A percentile compares a stretch with the other conserved stretches of the same genome.
phyloP scores from a whole-genome alignment of 768 basidiomycete species.

The Macrolepiota fuliginosa region DNA sequence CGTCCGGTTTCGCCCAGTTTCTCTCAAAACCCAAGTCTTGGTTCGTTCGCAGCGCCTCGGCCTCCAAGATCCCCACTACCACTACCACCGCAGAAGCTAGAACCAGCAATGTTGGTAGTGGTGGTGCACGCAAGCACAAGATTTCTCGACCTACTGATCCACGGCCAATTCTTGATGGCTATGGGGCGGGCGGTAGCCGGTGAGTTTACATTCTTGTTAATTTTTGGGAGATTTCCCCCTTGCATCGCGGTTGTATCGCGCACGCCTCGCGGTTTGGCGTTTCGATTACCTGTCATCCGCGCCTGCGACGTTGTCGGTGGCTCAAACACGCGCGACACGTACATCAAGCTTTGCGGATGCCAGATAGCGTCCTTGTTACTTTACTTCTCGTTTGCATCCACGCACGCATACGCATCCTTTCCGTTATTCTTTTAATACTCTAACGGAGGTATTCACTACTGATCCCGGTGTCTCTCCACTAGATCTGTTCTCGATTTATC shows the following conservation, averaged over 20 bases:
- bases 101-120: constrained; percentile 35
- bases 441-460: background rate
- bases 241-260: background rate
- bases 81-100: constrained; percentile 42
- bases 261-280: background rate
- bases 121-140: constrained; percentile 58
- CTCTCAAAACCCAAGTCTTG: constrained; percentile 69
- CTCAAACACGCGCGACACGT: background rate
- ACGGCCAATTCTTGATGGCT: constrained; percentile 66
- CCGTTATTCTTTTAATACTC: background rate
- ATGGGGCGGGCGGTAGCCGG: constrained; percentile 48
- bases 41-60: constrained; percentile 63
- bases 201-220: constrained; percentile 30
- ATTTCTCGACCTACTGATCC: constrained; percentile 86
- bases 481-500: constrained; percentile 72
- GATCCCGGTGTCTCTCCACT: background rate
- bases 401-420: background rate
- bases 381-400: background rate
- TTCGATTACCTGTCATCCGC: background rate
- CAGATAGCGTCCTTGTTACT: background rate
- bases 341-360: background rate
- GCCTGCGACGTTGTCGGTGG: background rate
- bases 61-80: constrained; percentile 40
- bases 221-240: background rate
- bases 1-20: constrained; percentile 60